A percentile compares a stretch with the other conserved stretches of the same genome.
Evolutionary conservation across 106 monocot species (phyloP).

Genomic region (Gastrodia elata): DNA sequence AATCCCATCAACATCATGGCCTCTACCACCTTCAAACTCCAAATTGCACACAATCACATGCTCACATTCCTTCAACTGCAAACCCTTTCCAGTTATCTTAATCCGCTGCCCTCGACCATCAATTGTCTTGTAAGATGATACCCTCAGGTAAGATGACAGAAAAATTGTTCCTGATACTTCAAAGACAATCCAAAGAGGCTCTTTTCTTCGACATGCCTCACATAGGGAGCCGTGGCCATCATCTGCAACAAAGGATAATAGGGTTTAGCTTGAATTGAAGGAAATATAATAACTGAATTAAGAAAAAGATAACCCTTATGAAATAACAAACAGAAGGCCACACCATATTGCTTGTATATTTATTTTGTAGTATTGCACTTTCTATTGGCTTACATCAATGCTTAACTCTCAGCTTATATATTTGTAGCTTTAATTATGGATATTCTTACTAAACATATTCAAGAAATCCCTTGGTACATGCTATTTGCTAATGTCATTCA

Average conservation of each 20-base stretch:
- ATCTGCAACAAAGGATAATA: slow-evolving; percentile 25
- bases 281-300: neutral
- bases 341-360: no score
- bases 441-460: no score
- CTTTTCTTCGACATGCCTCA: slow-evolving; percentile 68
- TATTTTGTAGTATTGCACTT: no score
- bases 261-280: neutral
- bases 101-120: slow-evolving; percentile 83
- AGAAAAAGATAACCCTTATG: no score
- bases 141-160: slow-evolving; percentile 65
- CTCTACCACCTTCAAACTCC: slow-evolving; percentile 84
- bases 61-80: slow-evolving; percentile 82
- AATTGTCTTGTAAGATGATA: slow-evolving; percentile 88
- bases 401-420: no score
- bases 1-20: slow-evolving; percentile 95
- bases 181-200: slow-evolving; percentile 93
- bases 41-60: slow-evolving; percentile 92
- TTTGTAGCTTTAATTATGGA: no score
- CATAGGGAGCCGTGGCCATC: slow-evolving; percentile 82
- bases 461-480: no score
- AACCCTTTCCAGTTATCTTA: slow-evolving; percentile 68
- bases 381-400: no score
- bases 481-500: no score
- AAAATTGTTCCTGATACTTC: slow-evolving; percentile 81
- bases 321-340: no score